Base-by-base conservation (phyloP, 345 rosid species). In the Sonneratia alba region DNA sequence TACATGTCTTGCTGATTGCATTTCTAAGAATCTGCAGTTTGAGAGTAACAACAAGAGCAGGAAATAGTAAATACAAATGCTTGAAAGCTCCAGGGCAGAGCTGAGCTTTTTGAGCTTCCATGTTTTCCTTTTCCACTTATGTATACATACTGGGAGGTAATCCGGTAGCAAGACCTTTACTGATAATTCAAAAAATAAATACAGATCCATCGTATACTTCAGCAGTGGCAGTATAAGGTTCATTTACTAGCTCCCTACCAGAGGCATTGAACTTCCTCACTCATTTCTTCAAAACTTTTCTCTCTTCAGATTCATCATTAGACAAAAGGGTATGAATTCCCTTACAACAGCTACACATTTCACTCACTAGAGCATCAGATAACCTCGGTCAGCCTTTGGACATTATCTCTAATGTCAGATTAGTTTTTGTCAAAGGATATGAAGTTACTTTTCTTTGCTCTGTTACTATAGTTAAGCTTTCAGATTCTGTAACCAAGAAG, bases 1-100 rank as follows among this genome's bases (percentile, higher is more conserved):
- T 89, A 74, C 86, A 86, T 53, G 96, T 96, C 88, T 96, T 96
- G 87, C 81, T 88, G 70, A 96, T 85, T 53, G 97, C 93, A 86
- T 96, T 96, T 77, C 97, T 86, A 75, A 92, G 97, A 76, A 91
- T 84, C 97, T 92, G 85, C 47, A 73, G 34, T 71, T 49, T 47
- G 10, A 72, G 38, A 62, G 66, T 12, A 62, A 0, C 27, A 62
- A 36, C 38, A 62, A 62, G 27, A 27, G 36, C 32, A 18, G 59
- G 53, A 48, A 16, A 48, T 1, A 53, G 22, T 16, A 53, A 18
- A 18, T 22, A 19, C 22, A 16, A 53, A 53, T 19, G 24, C 53
- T 48, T 48, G 53, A 48, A 4, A 40, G 43, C 9, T 40, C 15
- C 51, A 47, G 59, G 15, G n/a, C 2, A 53, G 6, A 18, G 22